Evolutionary conservation across 106 monocot species (phyloP), one percentile per base, ranked within the genome.

Genomic region (Chionographis japonica): DNA sequence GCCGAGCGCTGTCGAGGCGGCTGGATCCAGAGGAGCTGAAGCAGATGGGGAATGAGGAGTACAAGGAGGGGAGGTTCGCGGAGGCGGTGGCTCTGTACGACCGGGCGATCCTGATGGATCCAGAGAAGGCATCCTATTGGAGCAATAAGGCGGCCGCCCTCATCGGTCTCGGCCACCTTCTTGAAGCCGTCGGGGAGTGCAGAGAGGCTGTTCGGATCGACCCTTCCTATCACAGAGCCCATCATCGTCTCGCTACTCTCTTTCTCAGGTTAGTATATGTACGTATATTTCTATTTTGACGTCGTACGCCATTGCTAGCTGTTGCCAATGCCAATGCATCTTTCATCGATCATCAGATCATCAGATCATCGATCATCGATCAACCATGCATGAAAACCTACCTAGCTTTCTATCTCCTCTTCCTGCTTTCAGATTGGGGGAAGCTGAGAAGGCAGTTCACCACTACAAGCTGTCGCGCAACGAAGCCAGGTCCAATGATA

Each of bases 21-120:
- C 7, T 49, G 75, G 79, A 77, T 40, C 72, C 86, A 0, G 81
- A 91, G 60, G 70, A 70, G 71, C 6, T 91, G 67, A 86, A 86
- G 79, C 70, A 86, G 78, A 73, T 84, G 79, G 90, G 90, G 1
- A 84, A 84, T 39, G 60, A 74, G 71, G 90, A 86, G 84, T 87
- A 76, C 56, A 63, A 55, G 43, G 68, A 74, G 58, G 81, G 86
- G 53, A 79, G 77, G 39, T 76, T 68, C 56, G 75, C 27, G 0
- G 81, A 86, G 67, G 90, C 90, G 0, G 16, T 90, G 54, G 66
- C 41, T 9, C 54, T 81, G 19, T 86, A 84, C 35, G 81, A 86
- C 0, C 56, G 54, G 50, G 86, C 90, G 1, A 72, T 79, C 4
- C 43, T 60, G 6, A 15, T 84, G 10, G 77, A 84, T 52, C 73